phyloP scores from a whole-genome alignment of 2,329 filamentous ascomycete genomes.

The Beauveria asiatica region DNA sequence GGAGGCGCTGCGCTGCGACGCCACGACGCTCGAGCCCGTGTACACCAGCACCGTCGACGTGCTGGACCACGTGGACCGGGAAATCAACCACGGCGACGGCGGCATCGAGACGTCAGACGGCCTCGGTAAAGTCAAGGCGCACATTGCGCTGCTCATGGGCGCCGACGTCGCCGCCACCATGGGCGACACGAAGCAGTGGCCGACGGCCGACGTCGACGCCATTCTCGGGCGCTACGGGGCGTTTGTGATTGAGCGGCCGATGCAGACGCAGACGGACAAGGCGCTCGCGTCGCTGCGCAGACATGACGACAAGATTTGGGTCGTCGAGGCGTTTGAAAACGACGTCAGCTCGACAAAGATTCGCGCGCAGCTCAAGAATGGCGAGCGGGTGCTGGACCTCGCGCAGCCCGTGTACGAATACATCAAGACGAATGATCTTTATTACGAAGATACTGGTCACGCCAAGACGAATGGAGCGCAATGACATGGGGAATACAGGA shows the following conservation, averaged over 20 bases:
- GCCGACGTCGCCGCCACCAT: slow-evolving; percentile 63
- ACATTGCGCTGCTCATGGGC: slow-evolving; percentile 70
- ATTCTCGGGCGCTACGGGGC: slow-evolving; percentile 73
- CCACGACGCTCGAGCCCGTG: slow-evolving; percentile 49
- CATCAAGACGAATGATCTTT: slow-evolving; percentile 55
- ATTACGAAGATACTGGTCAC: slow-evolving; percentile 26
- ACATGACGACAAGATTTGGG: slow-evolving; percentile 72
- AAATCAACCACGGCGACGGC: slow-evolving; percentile 61
- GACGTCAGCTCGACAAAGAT: slow-evolving; percentile 73
- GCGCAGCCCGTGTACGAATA: slow-evolving; percentile 64
- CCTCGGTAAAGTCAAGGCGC: slow-evolving; percentile 49
- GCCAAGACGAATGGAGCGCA: slow-evolving; percentile 7
- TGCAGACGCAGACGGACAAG: slow-evolving; percentile 73
- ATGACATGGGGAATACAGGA: slow-evolving; percentile 1
- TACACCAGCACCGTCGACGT: slow-evolving; percentile 82
- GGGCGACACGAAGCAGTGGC: slow-evolving; percentile 66
- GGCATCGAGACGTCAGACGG: slow-evolving; percentile 62
- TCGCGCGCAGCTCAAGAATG: slow-evolving; percentile 63
- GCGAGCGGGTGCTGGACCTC: slow-evolving; percentile 68
- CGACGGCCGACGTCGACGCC: slow-evolving; percentile 69
- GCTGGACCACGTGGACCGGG: slow-evolving; percentile 75
- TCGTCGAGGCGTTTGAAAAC: slow-evolving; percentile 79
- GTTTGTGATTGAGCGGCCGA: slow-evolving; percentile 68
- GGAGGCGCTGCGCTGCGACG: slow-evolving; percentile 47
- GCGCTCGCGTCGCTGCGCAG: slow-evolving; percentile 66